A percentile compares a stretch with the other conserved stretches of the same genome.
These are phyloP conservation scores for Hypericum androsaemum DNA, from an alignment of 345 rosid genomes.

Conservation along the genomic window DNA sequence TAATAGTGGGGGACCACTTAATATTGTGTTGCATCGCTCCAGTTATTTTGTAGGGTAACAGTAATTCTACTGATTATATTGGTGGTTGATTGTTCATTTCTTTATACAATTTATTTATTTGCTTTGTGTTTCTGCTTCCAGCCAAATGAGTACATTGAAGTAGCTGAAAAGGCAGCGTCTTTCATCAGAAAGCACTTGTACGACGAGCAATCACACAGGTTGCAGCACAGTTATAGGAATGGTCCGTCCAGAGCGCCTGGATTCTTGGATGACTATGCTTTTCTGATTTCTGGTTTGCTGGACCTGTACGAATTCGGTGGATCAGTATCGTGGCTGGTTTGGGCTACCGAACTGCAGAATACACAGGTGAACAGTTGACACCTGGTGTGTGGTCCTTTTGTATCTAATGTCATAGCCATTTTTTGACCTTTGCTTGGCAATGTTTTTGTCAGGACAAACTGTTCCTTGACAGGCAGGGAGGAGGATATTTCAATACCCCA, in stretches of 20 bases:
- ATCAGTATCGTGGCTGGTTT: constrained; percentile 48
- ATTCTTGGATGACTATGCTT: constrained; percentile 89
- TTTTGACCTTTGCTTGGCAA: not conserved
- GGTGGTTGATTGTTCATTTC: no score
- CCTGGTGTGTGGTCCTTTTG: not conserved
- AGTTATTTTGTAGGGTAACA: no score
- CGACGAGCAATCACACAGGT: constrained; percentile 44
- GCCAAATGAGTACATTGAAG: constrained; percentile 72
- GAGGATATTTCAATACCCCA: constrained; percentile 76
- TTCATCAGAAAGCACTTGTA: constrained; percentile 64
- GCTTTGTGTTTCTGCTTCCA: constrained; percentile 23
- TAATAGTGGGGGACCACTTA: no score
- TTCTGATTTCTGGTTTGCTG: constrained; percentile 69
- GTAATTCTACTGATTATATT: no score
- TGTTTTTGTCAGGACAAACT: constrained; percentile 56
- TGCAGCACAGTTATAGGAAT: constrained; percentile 71
- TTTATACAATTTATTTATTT: not conserved
- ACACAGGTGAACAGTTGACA: constrained; percentile 44
- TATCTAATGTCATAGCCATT: not conserved
- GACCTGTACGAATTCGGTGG: constrained; percentile 82
- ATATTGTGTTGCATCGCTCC: no score
- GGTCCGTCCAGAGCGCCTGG: constrained; percentile 96
- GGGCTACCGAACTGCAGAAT: constrained; percentile 77
- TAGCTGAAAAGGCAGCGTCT: constrained; percentile 73
- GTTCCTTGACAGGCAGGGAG: constrained; percentile 85